These are phyloP conservation scores for Aphanomyces euteiches DNA, from an alignment of 352 stramenopile genomes.

Conservation along the genomic window DNA sequence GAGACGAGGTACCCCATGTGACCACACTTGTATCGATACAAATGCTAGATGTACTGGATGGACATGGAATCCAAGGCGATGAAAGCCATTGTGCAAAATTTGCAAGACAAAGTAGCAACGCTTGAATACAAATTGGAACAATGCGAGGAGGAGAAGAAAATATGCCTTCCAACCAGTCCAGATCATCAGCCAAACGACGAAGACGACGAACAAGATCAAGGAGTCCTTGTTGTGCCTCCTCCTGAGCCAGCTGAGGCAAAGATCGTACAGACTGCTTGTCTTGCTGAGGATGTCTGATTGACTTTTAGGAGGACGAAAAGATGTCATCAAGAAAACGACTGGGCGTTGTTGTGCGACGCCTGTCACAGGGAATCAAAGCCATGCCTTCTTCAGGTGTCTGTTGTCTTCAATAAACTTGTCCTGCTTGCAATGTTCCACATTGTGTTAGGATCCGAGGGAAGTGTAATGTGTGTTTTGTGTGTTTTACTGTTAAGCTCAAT, in stretches of 20 bases:
- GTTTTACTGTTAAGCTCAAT: too few species aligned
- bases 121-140: constrained; percentile 20
- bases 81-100: neutral
- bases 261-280: too few species aligned
- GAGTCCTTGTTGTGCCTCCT: neutral
- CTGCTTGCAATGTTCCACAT: too few species aligned
- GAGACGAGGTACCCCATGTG: neutral
- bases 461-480: too few species aligned
- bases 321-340: too few species aligned
- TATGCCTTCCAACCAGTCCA: neutral
- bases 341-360: too few species aligned
- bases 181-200: constrained; percentile 4
- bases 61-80: constrained; percentile 26
- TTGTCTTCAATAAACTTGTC: too few species aligned
- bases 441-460: too few species aligned
- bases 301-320: too few species aligned
- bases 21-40: neutral
- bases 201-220: neutral
- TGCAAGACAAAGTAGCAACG: constrained; percentile 17
- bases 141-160: neutral
- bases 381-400: too few species aligned
- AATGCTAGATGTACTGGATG: constrained; percentile 25
- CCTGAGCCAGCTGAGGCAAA: neutral
- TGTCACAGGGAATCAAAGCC: too few species aligned
- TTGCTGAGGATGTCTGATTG: too few species aligned